Evolutionary conservation across 2,329 filamentous ascomycete species (phyloP).

Genomic region (Neophaeococcomyces aloes): DNA sequence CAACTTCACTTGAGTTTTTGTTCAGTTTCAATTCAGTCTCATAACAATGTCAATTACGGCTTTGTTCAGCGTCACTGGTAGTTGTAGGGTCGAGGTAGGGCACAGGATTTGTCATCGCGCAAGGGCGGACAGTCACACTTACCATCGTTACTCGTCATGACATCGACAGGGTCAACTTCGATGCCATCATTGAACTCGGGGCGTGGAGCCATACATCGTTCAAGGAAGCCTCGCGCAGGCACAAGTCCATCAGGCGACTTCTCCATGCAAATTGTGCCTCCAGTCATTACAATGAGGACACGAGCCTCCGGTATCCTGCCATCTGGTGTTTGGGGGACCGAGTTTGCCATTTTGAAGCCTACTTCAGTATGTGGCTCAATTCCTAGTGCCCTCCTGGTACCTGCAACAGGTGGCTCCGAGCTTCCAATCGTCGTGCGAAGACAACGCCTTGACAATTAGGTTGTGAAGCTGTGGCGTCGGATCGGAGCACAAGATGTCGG

Average conservation of each 20-base stretch:
- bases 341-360: slow-evolving; percentile 7
- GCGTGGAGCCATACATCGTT: slow-evolving; percentile 69
- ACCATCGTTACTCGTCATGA: slow-evolving; percentile 41
- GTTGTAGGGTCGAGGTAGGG: not conserved
- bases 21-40: no score
- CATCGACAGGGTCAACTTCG: slow-evolving; percentile 44
- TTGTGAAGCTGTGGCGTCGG: not conserved
- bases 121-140: not conserved
- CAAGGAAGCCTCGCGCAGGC: slow-evolving; percentile 68
- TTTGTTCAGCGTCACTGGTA: no score
- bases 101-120: slow-evolving; percentile 26
- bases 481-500: not conserved
- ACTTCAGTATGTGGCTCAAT: no score
- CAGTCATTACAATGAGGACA: slow-evolving; percentile 84
- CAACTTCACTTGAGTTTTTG: no score
- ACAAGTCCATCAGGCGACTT: slow-evolving; percentile 68
- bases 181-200: slow-evolving; percentile 78
- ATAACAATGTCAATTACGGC: no score
- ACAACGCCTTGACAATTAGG: no score
- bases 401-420: no score
- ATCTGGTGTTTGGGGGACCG: slow-evolving; percentile 8
- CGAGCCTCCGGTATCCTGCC: slow-evolving; percentile 54
- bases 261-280: slow-evolving; percentile 76
- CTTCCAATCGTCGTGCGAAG: no score
- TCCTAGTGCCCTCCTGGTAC: no score